phyloP scores from a whole-genome alignment of 2,329 filamentous ascomycete genomes.

The Pseudopithomyces maydicus region DNA sequence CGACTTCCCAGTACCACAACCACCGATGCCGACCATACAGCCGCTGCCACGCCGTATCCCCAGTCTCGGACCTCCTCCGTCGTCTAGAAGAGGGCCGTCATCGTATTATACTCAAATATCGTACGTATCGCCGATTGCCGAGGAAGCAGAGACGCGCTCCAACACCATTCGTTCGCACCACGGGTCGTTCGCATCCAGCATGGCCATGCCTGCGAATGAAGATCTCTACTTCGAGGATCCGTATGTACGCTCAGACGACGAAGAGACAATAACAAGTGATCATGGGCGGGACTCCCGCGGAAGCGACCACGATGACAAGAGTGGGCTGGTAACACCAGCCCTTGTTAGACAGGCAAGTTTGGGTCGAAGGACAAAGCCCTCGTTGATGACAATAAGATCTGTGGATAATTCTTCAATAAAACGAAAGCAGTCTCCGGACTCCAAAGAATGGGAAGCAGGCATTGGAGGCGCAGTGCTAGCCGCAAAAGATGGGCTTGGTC shows the following conservation, averaged over 20 bases:
- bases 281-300: conserved; percentile 34
- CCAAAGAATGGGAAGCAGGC: conserved; percentile 19
- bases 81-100: conserved; percentile 52
- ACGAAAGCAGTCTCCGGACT: conserved; percentile 20
- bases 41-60: conserved; percentile 44
- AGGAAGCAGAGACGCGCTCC: conserved; percentile 54
- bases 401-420: conserved; percentile 39
- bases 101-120: conserved; percentile 56
- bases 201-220: conserved; percentile 52
- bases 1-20: conserved; percentile 47
- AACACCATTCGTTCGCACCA: conserved; percentile 48
- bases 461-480: conserved; percentile 30
- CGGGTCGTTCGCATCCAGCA: conserved; percentile 55
- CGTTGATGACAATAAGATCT: conserved; percentile 54
- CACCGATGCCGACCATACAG: conserved; percentile 40
- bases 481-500: conserved; percentile 26
- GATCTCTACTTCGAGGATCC: conserved; percentile 49
- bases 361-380: conserved; percentile 53
- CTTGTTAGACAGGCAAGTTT: conserved; percentile 53
- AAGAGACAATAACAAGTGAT: conserved; percentile 42
- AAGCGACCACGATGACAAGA: conserved; percentile 42
- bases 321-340: conserved; percentile 44
- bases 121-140: conserved; percentile 55
- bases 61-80: conserved; percentile 55
- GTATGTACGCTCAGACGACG: conserved; percentile 43